phyloP scores from a whole-genome alignment of 805 yeast species.

The Spathaspora girioi region DNA sequence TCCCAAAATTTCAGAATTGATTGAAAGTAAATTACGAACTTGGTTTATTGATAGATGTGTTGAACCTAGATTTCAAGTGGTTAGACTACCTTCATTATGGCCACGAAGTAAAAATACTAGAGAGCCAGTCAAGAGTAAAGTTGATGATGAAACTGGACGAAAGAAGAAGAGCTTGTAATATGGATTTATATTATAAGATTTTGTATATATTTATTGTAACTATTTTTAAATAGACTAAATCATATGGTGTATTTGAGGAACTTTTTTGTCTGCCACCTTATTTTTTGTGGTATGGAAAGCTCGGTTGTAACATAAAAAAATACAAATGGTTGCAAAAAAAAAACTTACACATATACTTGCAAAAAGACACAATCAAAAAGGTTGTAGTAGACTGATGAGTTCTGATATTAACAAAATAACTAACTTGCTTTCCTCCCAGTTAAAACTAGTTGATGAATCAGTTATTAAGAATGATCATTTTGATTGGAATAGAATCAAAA shows the following conservation, averaged over 20 bases:
- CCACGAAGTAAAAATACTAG: constrained; percentile 47
- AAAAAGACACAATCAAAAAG: too few species aligned
- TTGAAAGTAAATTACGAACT: constrained; percentile 75
- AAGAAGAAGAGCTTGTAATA: not conserved
- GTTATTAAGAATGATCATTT: constrained; percentile 10
- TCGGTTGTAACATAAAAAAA: too few species aligned
- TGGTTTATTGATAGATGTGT: constrained; percentile 94
- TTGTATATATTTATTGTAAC: not conserved
- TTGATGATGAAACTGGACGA: constrained; percentile 4
- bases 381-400: not conserved
- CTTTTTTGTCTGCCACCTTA: too few species aligned
- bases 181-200: not conserved
- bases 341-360: not conserved
- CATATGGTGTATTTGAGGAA: too few species aligned
- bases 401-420: constrained; percentile 7
- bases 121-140: constrained; percentile 18
- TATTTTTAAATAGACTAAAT: too few species aligned
- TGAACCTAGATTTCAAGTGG: constrained; percentile 87
- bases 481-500: constrained; percentile 23
- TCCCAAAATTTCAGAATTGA: constrained; percentile 82
- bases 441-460: constrained; percentile 4
- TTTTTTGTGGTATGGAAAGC: not conserved
- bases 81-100: constrained; percentile 85
- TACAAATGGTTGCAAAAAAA: too few species aligned
- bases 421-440: constrained; percentile 1